Conservation (phyloP, 2,329 filamentous ascomycete species). For the Scedosporium aurantiacum region DNA sequence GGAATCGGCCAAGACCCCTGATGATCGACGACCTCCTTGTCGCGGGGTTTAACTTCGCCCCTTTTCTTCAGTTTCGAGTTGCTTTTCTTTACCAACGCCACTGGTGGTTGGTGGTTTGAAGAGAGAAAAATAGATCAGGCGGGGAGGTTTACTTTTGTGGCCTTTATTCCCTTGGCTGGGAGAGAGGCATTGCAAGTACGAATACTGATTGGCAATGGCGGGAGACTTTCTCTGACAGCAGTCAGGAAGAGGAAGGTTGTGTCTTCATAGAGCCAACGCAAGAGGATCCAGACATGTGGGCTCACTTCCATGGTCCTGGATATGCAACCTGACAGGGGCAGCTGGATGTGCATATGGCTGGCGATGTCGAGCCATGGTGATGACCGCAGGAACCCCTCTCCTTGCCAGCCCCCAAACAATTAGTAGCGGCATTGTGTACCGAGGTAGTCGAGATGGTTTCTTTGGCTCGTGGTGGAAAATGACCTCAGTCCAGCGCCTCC, state of each 20-base stretch:
- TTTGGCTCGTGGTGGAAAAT: neutral
- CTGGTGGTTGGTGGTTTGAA: neutral
- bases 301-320: neutral
- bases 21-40: constrained; percentile 1
- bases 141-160: neutral
- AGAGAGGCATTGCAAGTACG: neutral
- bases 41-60: neutral
- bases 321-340: neutral
- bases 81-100: neutral
- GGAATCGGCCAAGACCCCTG: neutral
- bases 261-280: neutral
- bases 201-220: neutral
- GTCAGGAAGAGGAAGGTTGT: neutral
- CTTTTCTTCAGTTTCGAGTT: constrained; percentile 3
- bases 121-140: too few relatives aligned
- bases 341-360: neutral
- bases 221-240: neutral
- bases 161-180: neutral
- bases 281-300: neutral
- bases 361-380: neutral
- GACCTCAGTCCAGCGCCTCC: neutral
- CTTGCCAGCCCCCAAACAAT: neutral
- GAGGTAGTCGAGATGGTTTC: neutral
- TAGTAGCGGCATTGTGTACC: neutral
- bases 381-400: neutral